These are phyloP conservation scores for Xylariaceae sp. DNA, from an alignment of 2,329 filamentous ascomycete genomes.

Conservation along the genomic window DNA sequence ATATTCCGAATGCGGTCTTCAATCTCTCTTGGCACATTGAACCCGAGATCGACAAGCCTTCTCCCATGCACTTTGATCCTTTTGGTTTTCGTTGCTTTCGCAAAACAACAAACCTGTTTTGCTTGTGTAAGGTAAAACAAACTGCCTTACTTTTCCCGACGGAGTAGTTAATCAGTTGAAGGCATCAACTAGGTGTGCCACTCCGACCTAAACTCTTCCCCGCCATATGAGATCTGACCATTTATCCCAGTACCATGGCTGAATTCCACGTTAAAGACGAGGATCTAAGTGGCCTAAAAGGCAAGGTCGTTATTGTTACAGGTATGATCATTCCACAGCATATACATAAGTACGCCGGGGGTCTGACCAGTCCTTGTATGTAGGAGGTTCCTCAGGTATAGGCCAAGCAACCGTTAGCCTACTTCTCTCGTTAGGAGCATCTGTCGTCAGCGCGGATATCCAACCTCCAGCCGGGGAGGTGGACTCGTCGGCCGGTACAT, in stretches of 20 bases:
- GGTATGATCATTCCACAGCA: slow-evolving; percentile 37
- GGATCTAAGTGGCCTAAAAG: slow-evolving; percentile 46
- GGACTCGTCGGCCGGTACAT: slow-evolving; percentile 15
- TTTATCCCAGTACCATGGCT: slow-evolving; percentile 40
- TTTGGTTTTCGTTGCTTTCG: too few relatives aligned
- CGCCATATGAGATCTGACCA: too few relatives aligned
- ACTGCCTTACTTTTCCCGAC: too few relatives aligned
- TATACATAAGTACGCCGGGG: not conserved
- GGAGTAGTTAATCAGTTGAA: too few relatives aligned
- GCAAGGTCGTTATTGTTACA: slow-evolving; percentile 56
- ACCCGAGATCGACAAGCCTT: too few relatives aligned
- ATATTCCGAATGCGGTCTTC: too few relatives aligned
- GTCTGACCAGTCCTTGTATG: not conserved
- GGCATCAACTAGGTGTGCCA: too few relatives aligned
- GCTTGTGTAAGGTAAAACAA: too few relatives aligned
- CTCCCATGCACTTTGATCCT: too few relatives aligned
- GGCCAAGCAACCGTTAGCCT: slow-evolving; percentile 58
- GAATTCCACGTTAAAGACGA: slow-evolving; percentile 50
- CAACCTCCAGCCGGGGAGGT: slow-evolving; percentile 41
- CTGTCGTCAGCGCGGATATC: slow-evolving; percentile 58
- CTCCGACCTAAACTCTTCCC: too few relatives aligned
- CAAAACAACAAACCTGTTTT: too few relatives aligned
- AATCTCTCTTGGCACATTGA: too few relatives aligned
- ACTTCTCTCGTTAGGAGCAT: slow-evolving; percentile 55
- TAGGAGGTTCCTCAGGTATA: slow-evolving; percentile 63